Base-by-base conservation (phyloP, 805 yeast genomes). In the Isabelozyma rhagii region DNA sequence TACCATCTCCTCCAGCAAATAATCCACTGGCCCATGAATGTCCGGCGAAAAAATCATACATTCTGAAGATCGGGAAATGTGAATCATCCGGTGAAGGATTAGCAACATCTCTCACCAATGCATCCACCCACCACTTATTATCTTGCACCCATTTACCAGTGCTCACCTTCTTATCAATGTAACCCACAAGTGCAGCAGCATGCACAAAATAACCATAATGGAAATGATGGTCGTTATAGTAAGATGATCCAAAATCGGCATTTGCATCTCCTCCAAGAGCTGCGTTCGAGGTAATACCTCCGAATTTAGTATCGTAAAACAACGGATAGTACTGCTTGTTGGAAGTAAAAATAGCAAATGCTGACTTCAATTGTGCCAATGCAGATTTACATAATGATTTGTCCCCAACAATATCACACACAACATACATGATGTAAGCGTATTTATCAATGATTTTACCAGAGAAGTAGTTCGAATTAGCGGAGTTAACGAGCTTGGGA, bases 11-110 rank as follows among this genome's bases (percentile, higher is more conserved):
- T 41, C 80, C 72, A 11, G 75, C 79, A 57, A 77, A 79, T 15
- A 85, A 58, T 2, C 92, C 91, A 54, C 79, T 77, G 9, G 90
- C 89, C 82, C 87, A 83, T 21, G 87, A 80, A 59, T 85, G 91
- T 9, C 91, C 91, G 52, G 72, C 68, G 65, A 63, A 86, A 82
- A 87, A 85, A 61, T 85, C 89, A 64, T 85, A 85, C 49, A 74
- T 71, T 51, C 90, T 74, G 42, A 75, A 82, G 8, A 75, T 79
- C 3, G 91, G 90, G 72, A 83, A 86, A 51, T 74, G 77, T 0
- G 58, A 36, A 54, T 83, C 87, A 17, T 65, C 64, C 3, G 58
- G 54, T n/a, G 78, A 68, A 3, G 90, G 89, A 57, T 83, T 84
- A 38, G 85, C 83, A 31, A 81, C 82, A 57, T 86, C 90, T 51